These are phyloP conservation scores for Suhomyces terraborum DNA, from an alignment of 1,139 yeast genomes.

Conservation along the genomic window DNA sequence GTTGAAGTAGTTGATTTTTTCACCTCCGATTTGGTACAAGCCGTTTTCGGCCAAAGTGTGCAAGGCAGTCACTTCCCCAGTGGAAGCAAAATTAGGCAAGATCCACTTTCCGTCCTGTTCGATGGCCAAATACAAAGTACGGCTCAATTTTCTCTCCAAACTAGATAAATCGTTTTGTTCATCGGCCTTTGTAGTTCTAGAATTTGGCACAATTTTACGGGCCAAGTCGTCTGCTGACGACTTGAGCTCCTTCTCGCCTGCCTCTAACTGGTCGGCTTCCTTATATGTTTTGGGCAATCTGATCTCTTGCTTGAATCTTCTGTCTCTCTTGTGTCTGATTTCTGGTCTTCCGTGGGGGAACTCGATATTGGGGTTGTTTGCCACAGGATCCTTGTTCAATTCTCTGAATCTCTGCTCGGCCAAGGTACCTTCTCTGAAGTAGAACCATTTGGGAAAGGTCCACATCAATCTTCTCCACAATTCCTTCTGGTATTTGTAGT, in stretches of 20 bases:
- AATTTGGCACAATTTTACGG: constrained; percentile 68
- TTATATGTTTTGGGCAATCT: constrained; percentile 62
- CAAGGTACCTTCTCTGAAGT: constrained; percentile 86
- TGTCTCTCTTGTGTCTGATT: constrained; percentile 82
- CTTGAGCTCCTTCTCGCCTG: constrained; percentile 38
- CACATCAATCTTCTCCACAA: constrained; percentile 91
- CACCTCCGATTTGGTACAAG: constrained; percentile 71
- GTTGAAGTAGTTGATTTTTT: constrained; percentile 77
- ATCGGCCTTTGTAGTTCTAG: constrained; percentile 82
- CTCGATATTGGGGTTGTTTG: constrained; percentile 71
- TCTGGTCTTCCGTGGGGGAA: constrained; percentile 86
- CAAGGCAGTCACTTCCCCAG: constrained; percentile 47
- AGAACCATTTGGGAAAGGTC: constrained; percentile 95
- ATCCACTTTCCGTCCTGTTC: constrained; percentile 60
- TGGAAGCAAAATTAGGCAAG: constrained; percentile 64
- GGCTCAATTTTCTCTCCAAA: constrained; percentile 75
- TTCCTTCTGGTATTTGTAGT: constrained; percentile 81
- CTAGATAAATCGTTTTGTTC: constrained; percentile 58
- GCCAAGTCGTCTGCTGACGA: constrained; percentile 53
- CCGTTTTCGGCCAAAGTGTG: constrained; percentile 79
- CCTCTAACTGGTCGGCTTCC: constrained; percentile 34
- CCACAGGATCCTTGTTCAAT: constrained; percentile 74
- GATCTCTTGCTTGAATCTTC: constrained; percentile 77
- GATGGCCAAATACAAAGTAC: constrained; percentile 77
- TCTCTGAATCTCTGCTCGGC: constrained; percentile 80